Percentiles rank a stretch among this genome's conserved stretches.
phyloP scores from a whole-genome alignment of 345 rosid species.

The Eucalyptus erythrocorys region DNA sequence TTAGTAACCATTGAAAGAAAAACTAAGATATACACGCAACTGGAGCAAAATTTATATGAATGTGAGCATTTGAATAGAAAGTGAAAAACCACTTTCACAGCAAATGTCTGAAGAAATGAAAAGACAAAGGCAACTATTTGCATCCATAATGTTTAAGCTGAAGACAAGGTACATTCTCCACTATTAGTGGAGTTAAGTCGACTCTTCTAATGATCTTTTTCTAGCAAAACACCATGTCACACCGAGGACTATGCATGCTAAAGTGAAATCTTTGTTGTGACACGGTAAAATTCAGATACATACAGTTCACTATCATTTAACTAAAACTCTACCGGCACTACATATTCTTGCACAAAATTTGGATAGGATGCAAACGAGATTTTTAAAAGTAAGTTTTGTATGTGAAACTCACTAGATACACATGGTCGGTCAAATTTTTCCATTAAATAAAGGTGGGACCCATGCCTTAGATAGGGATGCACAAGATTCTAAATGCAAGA shows the following conservation, averaged over 20 bases:
- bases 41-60: not conserved
- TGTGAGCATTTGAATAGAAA: not conserved
- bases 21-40: not conserved
- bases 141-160: not conserved
- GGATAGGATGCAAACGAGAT: not conserved
- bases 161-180: not conserved
- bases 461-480: not conserved
- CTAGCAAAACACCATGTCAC: not conserved
- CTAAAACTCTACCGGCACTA: not conserved
- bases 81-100: not conserved
- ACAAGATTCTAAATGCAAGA: not conserved
- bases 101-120: not conserved
- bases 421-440: not conserved
- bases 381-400: not conserved
- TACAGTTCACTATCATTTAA: not conserved
- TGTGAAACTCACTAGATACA: not conserved
- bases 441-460: not conserved
- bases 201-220: not conserved
- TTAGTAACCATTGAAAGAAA: not conserved
- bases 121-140: not conserved
- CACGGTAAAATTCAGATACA: not conserved
- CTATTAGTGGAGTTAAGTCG: not conserved
- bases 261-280: not conserved
- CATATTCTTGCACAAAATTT: not conserved
- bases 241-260: not conserved